These are phyloP conservation scores for Firmiana major DNA, from an alignment of 345 rosid genomes.

Conservation along the genomic window DNA sequence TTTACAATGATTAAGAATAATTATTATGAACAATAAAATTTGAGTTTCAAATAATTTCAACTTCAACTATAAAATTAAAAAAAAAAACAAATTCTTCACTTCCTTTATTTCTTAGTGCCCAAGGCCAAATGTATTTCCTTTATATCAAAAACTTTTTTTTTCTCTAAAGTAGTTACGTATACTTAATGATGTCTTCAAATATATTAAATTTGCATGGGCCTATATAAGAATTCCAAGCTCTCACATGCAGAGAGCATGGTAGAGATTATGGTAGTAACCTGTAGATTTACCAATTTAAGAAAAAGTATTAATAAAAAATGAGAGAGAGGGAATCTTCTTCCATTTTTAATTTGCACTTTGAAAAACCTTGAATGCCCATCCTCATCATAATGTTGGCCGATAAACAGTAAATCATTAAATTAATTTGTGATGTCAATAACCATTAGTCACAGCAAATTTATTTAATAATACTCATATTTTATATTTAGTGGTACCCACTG, in stretches of 20 bases:
- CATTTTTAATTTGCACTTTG: not conserved
- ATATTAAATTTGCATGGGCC: not conserved
- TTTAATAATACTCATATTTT: not conserved
- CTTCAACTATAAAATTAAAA: too few species aligned
- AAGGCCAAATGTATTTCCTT: too few species aligned
- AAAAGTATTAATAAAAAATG: not conserved
- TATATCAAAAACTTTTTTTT: too few species aligned
- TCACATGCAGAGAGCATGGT: conserved; percentile 5
- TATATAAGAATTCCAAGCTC: too few species aligned
- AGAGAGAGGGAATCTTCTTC: not conserved
- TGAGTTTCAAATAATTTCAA: too few species aligned
- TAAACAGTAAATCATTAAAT: not conserved
- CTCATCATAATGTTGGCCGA: not conserved
- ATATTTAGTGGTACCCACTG: not conserved
- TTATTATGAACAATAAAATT: too few species aligned
- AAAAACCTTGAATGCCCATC: not conserved
- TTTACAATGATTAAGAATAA: too few species aligned
- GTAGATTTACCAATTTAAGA: not conserved
- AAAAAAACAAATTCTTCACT: too few species aligned
- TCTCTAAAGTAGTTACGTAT: too few species aligned
- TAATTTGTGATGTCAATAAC: not conserved
- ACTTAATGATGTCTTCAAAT: too few species aligned
- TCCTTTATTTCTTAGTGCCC: too few species aligned
- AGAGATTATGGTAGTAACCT: not conserved
- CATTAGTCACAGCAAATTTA: not conserved